Evolutionary conservation across 2,329 filamentous ascomycete species (phyloP).

Genomic region (Orbilia blumenaviensis): DNA sequence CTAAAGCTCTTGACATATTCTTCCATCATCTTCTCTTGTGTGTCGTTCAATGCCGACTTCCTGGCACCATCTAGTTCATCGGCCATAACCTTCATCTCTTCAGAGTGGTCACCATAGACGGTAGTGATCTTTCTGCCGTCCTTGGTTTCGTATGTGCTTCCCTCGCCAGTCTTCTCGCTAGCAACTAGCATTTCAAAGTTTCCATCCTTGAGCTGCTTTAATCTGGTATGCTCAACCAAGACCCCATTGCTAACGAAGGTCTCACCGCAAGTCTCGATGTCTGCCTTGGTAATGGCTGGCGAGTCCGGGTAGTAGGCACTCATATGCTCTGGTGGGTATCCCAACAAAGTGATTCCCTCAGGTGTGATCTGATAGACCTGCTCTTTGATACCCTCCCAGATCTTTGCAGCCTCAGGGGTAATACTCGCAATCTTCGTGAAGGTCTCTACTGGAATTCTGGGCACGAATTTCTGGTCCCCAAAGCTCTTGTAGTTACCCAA

Average conservation of each 20-base stretch:
- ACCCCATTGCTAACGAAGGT: conserved; percentile 77
- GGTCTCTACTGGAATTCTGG: conserved; percentile 71
- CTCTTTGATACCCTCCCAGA: conserved; percentile 74
- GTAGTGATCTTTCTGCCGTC: conserved; percentile 74
- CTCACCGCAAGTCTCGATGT: conserved; percentile 76
- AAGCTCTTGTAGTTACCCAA: conserved; percentile 85
- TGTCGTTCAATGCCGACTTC: conserved; percentile 76
- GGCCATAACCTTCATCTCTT: conserved; percentile 75
- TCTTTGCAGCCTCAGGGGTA: conserved; percentile 69
- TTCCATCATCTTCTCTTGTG: conserved; percentile 75
- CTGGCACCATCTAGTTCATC: conserved; percentile 74
- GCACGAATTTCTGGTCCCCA: conserved; percentile 84
- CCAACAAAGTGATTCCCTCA: conserved; percentile 74
- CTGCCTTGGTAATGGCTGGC: conserved; percentile 75
- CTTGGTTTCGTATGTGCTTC: conserved; percentile 32
- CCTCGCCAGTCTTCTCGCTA: conserved; percentile 56
- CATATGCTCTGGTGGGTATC: conserved; percentile 78
- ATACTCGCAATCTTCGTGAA: conserved; percentile 73
- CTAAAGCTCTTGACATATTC: conserved; percentile 80
- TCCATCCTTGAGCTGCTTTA: conserved; percentile 70
- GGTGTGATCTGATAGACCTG: conserved; percentile 73
- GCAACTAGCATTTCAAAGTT: conserved; percentile 72
- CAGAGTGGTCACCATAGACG: conserved; percentile 77
- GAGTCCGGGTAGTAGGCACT: conserved; percentile 85
- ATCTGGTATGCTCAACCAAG: conserved; percentile 77